These are phyloP conservation scores for Chionographis japonica DNA, from an alignment of 106 monocot species.

Conservation along the genomic window DNA sequence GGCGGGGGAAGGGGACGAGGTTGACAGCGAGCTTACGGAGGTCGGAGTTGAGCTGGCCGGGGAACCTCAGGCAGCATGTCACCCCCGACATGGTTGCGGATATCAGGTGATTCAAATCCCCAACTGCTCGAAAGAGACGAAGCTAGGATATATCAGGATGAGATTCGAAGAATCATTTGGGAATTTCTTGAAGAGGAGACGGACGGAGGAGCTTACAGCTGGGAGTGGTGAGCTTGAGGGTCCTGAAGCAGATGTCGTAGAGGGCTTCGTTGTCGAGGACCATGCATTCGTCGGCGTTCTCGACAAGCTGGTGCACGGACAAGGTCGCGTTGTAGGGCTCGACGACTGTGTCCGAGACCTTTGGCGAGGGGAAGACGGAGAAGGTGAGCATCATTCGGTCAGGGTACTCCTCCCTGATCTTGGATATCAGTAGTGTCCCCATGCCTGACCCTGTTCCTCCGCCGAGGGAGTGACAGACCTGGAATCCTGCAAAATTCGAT, in stretches of 20 bases:
- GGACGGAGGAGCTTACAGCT: slow-evolving; percentile 3
- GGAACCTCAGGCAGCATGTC: slow-evolving; percentile 23
- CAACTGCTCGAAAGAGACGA: slow-evolving; percentile 5
- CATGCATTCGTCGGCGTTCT: slow-evolving; percentile 20
- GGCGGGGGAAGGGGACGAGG: slow-evolving; percentile 22
- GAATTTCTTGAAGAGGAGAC: no score
- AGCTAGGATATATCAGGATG: not conserved
- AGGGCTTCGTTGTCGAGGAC: slow-evolving; percentile 22
- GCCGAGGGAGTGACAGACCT: slow-evolving; percentile 7
- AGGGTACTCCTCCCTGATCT: slow-evolving; percentile 11
- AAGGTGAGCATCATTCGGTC: slow-evolving; percentile 11
- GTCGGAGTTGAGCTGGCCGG: slow-evolving; percentile 23
- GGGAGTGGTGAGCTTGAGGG: slow-evolving; percentile 15
- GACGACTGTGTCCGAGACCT: slow-evolving; percentile 9
- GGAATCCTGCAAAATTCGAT: not conserved
- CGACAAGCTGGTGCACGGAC: slow-evolving; percentile 10
- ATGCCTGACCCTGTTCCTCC: slow-evolving; percentile 11
- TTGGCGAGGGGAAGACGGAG: slow-evolving; percentile 7
- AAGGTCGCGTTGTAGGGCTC: slow-evolving; percentile 10
- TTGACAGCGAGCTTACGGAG: slow-evolving; percentile 22
- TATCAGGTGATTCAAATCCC: slow-evolving; percentile 21
- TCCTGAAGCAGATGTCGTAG: slow-evolving; percentile 17
- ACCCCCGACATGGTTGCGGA: slow-evolving; percentile 19
- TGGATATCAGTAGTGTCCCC: slow-evolving; percentile 9
- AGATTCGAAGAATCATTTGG: not conserved